A percentile compares a stretch with the other conserved stretches of the same genome.
phyloP scores from a whole-genome alignment of 495 filamentous ascomycete genomes.

The Coniosporium apollinis region DNA sequence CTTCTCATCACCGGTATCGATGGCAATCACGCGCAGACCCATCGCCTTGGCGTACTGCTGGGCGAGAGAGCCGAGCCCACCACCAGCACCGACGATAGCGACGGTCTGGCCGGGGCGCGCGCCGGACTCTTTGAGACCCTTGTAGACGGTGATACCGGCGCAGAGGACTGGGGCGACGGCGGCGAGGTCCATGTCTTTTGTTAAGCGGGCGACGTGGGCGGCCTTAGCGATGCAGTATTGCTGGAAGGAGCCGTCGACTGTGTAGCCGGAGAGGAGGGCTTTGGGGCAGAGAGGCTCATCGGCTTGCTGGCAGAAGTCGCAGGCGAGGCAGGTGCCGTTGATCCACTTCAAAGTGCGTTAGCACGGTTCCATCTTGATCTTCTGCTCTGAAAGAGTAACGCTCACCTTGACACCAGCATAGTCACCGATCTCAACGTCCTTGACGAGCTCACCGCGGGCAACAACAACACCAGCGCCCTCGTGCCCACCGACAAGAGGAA shows the following conservation, averaged over 20 bases:
- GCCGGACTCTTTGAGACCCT: slow-evolving; percentile 73
- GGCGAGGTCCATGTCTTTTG: slow-evolving; percentile 57
- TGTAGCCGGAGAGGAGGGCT: slow-evolving; percentile 68
- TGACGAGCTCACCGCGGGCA: slow-evolving; percentile 54
- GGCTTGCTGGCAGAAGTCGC: slow-evolving; percentile 62
- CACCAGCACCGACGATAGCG: slow-evolving; percentile 77
- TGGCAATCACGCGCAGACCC: slow-evolving; percentile 62
- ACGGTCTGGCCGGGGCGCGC: slow-evolving; percentile 59
- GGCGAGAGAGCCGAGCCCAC: slow-evolving; percentile 69
- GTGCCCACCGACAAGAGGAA: slow-evolving; percentile 85
- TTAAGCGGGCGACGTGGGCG: slow-evolving; percentile 61
- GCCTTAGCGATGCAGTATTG: slow-evolving; percentile 82
- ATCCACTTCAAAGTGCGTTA: slow-evolving; percentile 41
- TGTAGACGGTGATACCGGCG: slow-evolving; percentile 86
- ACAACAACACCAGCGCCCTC: slow-evolving; percentile 78
- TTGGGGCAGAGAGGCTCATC: slow-evolving; percentile 62
- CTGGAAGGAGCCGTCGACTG: slow-evolving; percentile 84
- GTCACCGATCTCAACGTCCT: slow-evolving; percentile 56
- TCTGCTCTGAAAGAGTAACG: too few relatives aligned
- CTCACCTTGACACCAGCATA: slow-evolving; percentile 58
- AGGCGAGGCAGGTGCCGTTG: slow-evolving; percentile 63
- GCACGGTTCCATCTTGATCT: too few relatives aligned
- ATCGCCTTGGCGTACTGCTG: slow-evolving; percentile 80
- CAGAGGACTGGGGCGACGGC: slow-evolving; percentile 68
- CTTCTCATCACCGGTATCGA: slow-evolving; percentile 72